Evolutionary conservation across 1,284 basidiomycete genomes (phyloP).

Genomic region (Irpex rosettiformis): DNA sequence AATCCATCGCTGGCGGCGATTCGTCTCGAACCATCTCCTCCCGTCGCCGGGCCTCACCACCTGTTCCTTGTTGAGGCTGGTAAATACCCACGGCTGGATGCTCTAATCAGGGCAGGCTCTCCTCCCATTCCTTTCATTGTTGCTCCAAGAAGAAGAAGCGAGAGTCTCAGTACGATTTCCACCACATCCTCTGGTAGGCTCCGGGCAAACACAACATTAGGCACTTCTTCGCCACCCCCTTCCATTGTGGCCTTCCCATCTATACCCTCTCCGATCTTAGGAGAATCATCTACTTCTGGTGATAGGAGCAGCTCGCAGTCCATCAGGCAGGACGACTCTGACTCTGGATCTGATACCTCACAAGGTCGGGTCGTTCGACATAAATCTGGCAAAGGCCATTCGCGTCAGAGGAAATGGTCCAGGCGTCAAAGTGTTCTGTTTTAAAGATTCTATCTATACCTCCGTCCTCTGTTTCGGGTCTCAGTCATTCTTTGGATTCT

Average conservation of each 20-base stretch:
- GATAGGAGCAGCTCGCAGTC: not conserved
- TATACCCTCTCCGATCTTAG: not conserved
- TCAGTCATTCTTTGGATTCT: not conserved
- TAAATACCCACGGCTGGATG: constrained; percentile 26
- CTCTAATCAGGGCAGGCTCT: constrained; percentile 26
- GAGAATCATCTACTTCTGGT: not conserved
- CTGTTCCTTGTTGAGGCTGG: constrained; percentile 27
- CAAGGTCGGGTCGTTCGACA: not conserved
- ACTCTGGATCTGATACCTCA: not conserved
- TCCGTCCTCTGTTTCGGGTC: not conserved
- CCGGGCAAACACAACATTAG: constrained; percentile 10
- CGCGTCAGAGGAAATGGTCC: not conserved
- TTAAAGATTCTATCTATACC: not conserved
- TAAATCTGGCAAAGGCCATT: not conserved
- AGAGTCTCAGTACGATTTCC: not conserved
- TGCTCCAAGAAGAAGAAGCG: not conserved
- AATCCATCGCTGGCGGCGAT: constrained; percentile 26
- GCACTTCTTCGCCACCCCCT: not conserved
- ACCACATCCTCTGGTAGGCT: not conserved
- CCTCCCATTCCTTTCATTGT: constrained; percentile 2
- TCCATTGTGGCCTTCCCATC: constrained; percentile 5
- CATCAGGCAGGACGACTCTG: not conserved
- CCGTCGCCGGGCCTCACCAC: constrained; percentile 23
- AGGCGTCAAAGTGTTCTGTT: not conserved
- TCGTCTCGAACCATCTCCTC: constrained; percentile 22